Evolutionary conservation across 176 grass and related monocot species (phyloP).

Genomic region (Avena atlantica): DNA sequence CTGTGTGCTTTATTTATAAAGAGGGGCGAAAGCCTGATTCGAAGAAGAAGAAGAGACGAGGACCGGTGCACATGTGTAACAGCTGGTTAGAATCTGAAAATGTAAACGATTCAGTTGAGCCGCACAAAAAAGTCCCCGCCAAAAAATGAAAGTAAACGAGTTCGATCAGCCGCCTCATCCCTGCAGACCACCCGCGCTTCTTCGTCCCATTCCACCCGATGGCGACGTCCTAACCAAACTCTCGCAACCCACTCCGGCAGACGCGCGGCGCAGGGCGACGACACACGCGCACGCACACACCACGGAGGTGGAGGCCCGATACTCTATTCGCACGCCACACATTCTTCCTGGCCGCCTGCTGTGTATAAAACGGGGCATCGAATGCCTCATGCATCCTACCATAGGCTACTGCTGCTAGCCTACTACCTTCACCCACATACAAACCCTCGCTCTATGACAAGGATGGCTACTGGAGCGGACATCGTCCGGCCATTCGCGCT

Average conservation of each 20-base stretch:
- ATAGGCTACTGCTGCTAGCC: not conserved
- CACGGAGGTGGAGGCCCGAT: too few species aligned
- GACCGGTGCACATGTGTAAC: too few species aligned
- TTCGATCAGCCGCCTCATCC: not conserved
- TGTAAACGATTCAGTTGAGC: too few species aligned
- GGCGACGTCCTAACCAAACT: not conserved
- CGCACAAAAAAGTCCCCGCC: too few species aligned
- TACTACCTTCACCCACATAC: too few species aligned
- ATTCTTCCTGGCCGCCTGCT: too few species aligned
- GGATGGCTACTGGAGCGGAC: conserved; percentile 32
- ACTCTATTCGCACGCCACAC: not conserved
- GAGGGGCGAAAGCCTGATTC: too few species aligned
- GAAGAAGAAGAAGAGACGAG: too few species aligned
- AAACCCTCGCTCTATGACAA: too few species aligned
- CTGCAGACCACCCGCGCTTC: not conserved
- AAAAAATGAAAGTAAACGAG: too few species aligned
- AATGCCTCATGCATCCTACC: not conserved
- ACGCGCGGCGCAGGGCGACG: not conserved
- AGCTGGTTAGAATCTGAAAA: too few species aligned
- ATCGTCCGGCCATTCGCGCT: not conserved
- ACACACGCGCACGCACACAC: not conserved
- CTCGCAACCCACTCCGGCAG: not conserved
- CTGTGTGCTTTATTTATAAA: too few species aligned
- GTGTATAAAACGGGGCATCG: not conserved
- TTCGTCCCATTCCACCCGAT: not conserved